Base-by-base conservation (phyloP, 768 basidiomycete genomes). In the Kwoniella mangroviensis region DNA sequence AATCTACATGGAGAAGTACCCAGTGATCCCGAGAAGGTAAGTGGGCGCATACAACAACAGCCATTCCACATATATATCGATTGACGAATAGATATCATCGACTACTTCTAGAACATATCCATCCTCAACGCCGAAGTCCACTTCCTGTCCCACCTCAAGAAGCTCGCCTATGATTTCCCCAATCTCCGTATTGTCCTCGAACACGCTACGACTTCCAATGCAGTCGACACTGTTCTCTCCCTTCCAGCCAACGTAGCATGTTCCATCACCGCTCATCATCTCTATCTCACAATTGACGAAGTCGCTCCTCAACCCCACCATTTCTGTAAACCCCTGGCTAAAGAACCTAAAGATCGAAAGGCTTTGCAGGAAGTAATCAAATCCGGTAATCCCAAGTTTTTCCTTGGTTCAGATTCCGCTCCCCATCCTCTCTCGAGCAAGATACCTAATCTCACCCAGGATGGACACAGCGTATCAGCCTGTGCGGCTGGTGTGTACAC, bases 401-500 rank as follows among this genome's bases (percentile, higher is more conserved):
- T 99, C 88, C 86, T 99, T 65, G 97, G 97, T 21, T 95, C 93
- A 19, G 97, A 99, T 84, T 94, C 92, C 34, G 97, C 97, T 1
- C 97, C 97, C 51, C 97, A 99, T 83, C 90, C 91, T 4, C 86
- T 81, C 2, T 28, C 64, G 2, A 72, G 73, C 40, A 85, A 85
- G 73, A 56, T 81, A 11, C 74, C 81, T 2, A 67, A 59, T 21
- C 72, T 81, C 28, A 57, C 65, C 1, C 68, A 75, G 22, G 71
- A 17, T 28, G 70, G 68, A 42, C 68, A 51, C 2, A 26, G 85
- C 86, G 94, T 83, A 87, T 63, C 62, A 15, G 91, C 89, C 19
- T 99, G 97, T 83, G 95, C 97, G 1, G 97, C 97, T 11, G 97
- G 97, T 0, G 89, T 98, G 63, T 98, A 98, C 83, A 98, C 97